Conservation (phyloP, 139 green algal genomes). For the Micractinium conductrix region DNA sequence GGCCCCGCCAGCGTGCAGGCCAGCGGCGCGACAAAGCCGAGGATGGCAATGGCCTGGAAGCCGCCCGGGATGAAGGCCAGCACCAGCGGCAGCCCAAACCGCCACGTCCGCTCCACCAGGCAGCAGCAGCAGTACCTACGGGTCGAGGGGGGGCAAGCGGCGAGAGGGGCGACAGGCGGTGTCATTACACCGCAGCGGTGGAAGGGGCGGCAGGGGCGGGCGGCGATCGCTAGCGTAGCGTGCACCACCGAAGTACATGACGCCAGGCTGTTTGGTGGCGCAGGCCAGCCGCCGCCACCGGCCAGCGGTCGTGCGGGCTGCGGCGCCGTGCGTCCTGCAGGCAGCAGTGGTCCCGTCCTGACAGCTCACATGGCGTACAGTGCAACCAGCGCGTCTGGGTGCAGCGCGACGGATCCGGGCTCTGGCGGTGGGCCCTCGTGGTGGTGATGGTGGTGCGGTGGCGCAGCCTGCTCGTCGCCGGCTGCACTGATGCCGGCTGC, state of each 20-base stretch:
- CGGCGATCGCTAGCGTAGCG: too few species aligned
- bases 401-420: not conserved
- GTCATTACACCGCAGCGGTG: not conserved
- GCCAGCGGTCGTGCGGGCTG: too few species aligned
- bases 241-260: too few species aligned
- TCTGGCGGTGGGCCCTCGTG: not conserved
- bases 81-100: conserved; percentile 55
- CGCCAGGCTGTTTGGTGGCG: too few species aligned
- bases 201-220: too few species aligned
- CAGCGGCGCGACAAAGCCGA: conserved; percentile 55
- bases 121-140: conserved; percentile 32
- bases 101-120: conserved; percentile 56
- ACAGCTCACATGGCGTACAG: not conserved
- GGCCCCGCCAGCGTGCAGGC: conserved; percentile 47
- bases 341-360: too few species aligned
- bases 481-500: too few species aligned
- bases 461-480: too few species aligned
- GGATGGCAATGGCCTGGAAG: conserved; percentile 39
- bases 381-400: not conserved
- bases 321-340: too few species aligned
- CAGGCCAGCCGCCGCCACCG: too few species aligned
- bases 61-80: conserved; percentile 46
- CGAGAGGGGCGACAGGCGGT: not conserved
- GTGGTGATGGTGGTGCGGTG: not conserved
- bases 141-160: not conserved